These are phyloP conservation scores for Botryotinia globosa DNA, from an alignment of 2,329 filamentous ascomycete species.

Conservation along the genomic window DNA sequence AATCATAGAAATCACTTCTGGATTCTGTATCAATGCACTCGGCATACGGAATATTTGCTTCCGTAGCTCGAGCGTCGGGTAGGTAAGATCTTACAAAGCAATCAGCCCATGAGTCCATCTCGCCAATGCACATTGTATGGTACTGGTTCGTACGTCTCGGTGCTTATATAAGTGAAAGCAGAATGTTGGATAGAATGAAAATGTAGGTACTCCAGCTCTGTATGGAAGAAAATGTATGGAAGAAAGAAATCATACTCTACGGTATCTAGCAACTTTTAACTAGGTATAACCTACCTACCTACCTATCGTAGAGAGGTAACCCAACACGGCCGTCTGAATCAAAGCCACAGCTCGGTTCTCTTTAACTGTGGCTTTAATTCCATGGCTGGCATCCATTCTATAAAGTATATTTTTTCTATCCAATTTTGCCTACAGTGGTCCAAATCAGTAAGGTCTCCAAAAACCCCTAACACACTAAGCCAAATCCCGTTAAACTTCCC, in stretches of 20 bases:
- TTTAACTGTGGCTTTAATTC: not conserved
- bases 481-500: conserved; percentile 17
- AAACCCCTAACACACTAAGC: not conserved
- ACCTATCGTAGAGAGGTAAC: too few relatives aligned
- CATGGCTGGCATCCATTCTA: not conserved
- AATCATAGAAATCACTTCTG: not conserved
- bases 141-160: not conserved
- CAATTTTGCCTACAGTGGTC: not conserved
- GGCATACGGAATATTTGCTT: not conserved
- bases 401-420: not conserved
- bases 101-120: not conserved
- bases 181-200: not conserved
- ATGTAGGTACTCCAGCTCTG: too few relatives aligned
- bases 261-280: too few relatives aligned
- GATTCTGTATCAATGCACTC: not conserved
- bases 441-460: not conserved
- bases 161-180: not conserved
- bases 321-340: not conserved
- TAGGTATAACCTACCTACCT: too few relatives aligned
- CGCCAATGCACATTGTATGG: not conserved
- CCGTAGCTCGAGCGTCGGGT: not conserved
- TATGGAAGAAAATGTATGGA: too few relatives aligned
- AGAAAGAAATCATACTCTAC: not conserved
- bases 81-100: too few relatives aligned
- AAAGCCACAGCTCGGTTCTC: not conserved